These are phyloP conservation scores for Cryptococcus amylolentus DNA, from an alignment of 1,284 basidiomycete species.

Conservation along the genomic window DNA sequence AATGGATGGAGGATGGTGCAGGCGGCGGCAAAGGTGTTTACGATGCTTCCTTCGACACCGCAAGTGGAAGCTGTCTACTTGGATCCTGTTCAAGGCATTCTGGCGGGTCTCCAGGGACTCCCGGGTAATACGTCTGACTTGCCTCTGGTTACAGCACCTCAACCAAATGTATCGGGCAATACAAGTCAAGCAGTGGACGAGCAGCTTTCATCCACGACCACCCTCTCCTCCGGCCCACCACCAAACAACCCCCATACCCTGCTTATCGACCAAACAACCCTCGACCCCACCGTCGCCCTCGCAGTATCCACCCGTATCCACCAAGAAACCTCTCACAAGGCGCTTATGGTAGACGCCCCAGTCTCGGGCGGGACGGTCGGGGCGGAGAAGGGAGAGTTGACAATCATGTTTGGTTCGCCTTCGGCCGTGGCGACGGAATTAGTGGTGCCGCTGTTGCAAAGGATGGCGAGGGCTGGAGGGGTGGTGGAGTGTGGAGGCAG, in stretches of 20 bases:
- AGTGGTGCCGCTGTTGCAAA: constrained; percentile 35
- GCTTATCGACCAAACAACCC: constrained; percentile 46
- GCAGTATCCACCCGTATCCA: constrained; percentile 33
- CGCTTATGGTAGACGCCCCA: constrained; percentile 43
- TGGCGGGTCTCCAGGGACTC: constrained; percentile 20
- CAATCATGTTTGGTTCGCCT: constrained; percentile 45
- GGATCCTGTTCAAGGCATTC: constrained; percentile 27
- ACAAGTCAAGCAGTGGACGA: not conserved
- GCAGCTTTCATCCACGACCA: constrained; percentile 12
- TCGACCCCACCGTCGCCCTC: constrained; percentile 42
- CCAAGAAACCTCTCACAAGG: constrained; percentile 22
- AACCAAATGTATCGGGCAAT: not conserved
- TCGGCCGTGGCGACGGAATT: constrained; percentile 23
- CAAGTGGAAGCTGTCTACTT: constrained; percentile 51
- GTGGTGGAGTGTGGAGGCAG: constrained; percentile 41
- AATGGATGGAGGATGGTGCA: constrained; percentile 42
- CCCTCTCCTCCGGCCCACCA: not conserved
- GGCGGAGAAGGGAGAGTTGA: constrained; percentile 36
- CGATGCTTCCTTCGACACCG: constrained; percentile 53
- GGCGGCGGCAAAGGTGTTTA: constrained; percentile 50
- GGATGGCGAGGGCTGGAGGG: constrained; percentile 39
- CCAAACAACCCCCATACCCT: constrained; percentile 28
- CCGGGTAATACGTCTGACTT: constrained; percentile 5
- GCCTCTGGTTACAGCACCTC: not conserved
- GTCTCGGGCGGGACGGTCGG: constrained; percentile 43